Evolutionary conservation across 208 protist species (phyloP).

Genomic region (Acanthamoeba healyi): DNA sequence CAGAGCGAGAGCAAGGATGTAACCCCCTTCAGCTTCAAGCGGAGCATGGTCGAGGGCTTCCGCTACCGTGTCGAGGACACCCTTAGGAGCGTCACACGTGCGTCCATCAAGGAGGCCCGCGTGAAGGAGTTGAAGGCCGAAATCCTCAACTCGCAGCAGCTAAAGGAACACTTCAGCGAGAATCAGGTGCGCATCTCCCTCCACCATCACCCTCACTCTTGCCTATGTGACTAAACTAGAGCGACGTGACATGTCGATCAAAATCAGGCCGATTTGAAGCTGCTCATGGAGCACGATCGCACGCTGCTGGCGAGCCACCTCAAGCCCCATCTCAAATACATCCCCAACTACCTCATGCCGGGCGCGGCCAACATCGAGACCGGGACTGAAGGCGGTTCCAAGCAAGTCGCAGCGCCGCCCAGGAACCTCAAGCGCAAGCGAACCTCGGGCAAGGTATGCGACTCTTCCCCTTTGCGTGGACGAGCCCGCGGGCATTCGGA

Average conservation of each 20-base stretch:
- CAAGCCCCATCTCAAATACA: constrained; percentile 73
- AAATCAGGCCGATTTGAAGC: constrained; percentile 51
- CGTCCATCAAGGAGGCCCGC: constrained; percentile 62
- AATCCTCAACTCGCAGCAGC: constrained; percentile 75
- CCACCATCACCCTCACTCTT: no score
- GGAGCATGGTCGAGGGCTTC: constrained; percentile 57
- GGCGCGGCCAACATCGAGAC: not conserved
- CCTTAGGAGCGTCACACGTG: constrained; percentile 48
- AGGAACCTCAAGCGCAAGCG: constrained; percentile 26
- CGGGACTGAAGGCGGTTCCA: no score
- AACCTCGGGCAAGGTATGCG: not conserved
- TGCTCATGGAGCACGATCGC: constrained; percentile 70
- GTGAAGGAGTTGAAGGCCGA: constrained; percentile 73
- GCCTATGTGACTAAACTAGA: not conserved
- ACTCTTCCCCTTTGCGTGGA: no score
- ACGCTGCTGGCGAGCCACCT: constrained; percentile 27
- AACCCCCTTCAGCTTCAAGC: constrained; percentile 69
- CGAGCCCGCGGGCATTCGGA: no score
- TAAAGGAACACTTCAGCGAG: constrained; percentile 70
- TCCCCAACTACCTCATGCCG: constrained; percentile 39
- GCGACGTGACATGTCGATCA: not conserved
- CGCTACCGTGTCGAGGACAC: constrained; percentile 57
- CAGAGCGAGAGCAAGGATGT: not conserved
- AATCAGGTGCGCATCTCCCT: not conserved
- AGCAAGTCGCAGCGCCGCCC: not conserved